Percentiles rank a stretch among this genome's conserved stretches.
phyloP scores from a whole-genome alignment of 1,139 yeast genomes.

The Diutina rugosa region DNA sequence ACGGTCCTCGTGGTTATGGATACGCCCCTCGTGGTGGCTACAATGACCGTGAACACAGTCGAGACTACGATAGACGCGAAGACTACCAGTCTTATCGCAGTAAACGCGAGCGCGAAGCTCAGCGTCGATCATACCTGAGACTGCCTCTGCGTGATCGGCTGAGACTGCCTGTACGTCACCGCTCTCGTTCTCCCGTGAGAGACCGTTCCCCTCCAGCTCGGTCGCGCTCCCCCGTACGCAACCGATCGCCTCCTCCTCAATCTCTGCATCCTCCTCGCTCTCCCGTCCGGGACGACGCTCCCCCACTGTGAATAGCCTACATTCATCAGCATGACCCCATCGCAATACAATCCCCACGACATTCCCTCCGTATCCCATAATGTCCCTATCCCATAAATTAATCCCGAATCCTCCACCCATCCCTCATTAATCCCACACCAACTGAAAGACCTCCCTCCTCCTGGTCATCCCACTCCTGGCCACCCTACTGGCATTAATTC shows the following conservation, averaged over 20 bases:
- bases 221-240: not conserved
- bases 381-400: not conserved
- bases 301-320: not conserved
- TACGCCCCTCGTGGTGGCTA: conserved; percentile 8
- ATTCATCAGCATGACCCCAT: not conserved
- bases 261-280: not conserved
- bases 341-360: not conserved
- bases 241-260: not conserved
- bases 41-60: not conserved
- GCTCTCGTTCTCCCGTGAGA: not conserved
- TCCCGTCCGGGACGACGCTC: not conserved
- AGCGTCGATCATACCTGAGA: not conserved
- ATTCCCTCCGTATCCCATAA: not conserved
- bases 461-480: not conserved
- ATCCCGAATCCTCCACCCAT: not conserved
- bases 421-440: not conserved
- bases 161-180: not conserved
- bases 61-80: conserved; percentile 7
- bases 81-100: conserved; percentile 6
- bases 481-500: not conserved
- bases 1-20: conserved; percentile 8
- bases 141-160: not conserved
- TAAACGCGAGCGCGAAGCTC: not conserved
- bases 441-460: not conserved
- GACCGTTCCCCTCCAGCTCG: not conserved